phyloP scores from a whole-genome alignment of 2,329 filamentous ascomycete species.

The Phyllosticta paracitricarpa region DNA sequence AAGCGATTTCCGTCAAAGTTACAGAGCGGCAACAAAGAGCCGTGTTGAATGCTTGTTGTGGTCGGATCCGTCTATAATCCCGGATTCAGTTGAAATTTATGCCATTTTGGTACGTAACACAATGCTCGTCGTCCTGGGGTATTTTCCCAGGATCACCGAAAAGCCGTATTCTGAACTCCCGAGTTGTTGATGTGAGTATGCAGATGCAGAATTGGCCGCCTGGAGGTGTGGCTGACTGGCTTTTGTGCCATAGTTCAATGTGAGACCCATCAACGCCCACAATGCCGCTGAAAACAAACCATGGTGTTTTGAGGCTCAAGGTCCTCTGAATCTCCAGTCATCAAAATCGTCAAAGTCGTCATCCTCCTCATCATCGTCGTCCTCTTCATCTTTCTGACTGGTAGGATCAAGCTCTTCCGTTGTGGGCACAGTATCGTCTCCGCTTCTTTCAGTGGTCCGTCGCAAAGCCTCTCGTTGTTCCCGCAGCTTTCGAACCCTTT shows the following conservation, averaged over 20 bases:
- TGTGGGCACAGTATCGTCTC: constrained; percentile 5
- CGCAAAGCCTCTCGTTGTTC: constrained; percentile 37
- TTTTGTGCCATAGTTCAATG: not conserved
- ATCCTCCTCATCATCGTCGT: constrained; percentile 27
- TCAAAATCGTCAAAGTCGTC: constrained; percentile 22
- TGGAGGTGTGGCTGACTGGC: not conserved
- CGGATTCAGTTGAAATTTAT: not conserved
- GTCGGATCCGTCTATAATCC: not conserved
- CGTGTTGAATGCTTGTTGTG: not conserved
- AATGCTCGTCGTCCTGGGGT: not conserved
- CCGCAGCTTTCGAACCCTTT: constrained; percentile 33
- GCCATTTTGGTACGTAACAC: too few species aligned
- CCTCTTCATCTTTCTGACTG: constrained; percentile 12
- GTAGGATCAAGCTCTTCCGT: constrained; percentile 9
- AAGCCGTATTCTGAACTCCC: not conserved
- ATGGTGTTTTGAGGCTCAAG: constrained; percentile 14
- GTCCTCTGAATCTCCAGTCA: constrained; percentile 27
- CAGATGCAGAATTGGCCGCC: not conserved
- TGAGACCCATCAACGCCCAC: not conserved
- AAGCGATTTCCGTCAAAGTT: not conserved
- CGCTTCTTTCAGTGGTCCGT: constrained; percentile 13
- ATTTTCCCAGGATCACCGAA: too few species aligned
- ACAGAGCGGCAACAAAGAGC: not conserved
- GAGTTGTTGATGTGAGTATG: not conserved
- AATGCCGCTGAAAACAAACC: not conserved